A percentile compares a stretch with the other conserved stretches of the same genome.
phyloP scores from a whole-genome alignment of 1,139 yeast species.

The Diutina catenulata region DNA sequence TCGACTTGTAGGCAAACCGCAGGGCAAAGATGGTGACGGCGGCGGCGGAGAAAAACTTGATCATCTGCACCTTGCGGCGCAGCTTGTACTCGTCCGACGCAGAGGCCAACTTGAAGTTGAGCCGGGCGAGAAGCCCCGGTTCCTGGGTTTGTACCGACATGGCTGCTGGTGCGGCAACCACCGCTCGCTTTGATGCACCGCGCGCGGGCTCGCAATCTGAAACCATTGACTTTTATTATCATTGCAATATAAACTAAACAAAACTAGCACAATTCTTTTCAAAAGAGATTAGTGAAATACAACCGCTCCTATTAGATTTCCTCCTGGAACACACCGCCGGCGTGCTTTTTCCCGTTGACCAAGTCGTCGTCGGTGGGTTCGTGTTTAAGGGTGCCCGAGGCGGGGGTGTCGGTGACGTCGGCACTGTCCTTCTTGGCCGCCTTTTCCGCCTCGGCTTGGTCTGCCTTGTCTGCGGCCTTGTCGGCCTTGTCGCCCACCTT shows the following conservation, averaged over 20 bases:
- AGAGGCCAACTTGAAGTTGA: conserved; percentile 22
- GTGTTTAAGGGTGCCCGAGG: neutral
- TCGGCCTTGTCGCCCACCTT: neutral
- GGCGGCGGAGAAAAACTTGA: conserved; percentile 61
- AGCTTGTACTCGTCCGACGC: conserved; percentile 33
- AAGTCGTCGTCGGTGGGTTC: too few species aligned
- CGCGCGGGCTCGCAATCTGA: too few species aligned
- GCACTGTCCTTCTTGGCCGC: neutral
- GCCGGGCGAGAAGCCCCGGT: neutral
- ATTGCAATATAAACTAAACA: too few species aligned
- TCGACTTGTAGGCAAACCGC: conserved; percentile 63
- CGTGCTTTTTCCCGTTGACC: neutral
- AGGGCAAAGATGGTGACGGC: conserved; percentile 61
- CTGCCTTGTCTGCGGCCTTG: neutral
- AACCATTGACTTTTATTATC: too few species aligned
- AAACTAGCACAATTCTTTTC: too few species aligned
- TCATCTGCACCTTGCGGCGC: conserved; percentile 63
- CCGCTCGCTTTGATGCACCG: too few species aligned
- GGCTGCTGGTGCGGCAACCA: too few species aligned
- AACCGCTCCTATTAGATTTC: conserved; percentile 2
- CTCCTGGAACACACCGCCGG: conserved; percentile 2
- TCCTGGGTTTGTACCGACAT: too few species aligned
- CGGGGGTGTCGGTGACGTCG: neutral
- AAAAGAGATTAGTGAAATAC: too few species aligned
- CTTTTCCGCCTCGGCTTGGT: neutral